Percentiles rank a stretch among this genome's conserved stretches.
Conservation (phyloP, 768 basidiomycete species). For the Gelatoporia subvermispora region DNA sequence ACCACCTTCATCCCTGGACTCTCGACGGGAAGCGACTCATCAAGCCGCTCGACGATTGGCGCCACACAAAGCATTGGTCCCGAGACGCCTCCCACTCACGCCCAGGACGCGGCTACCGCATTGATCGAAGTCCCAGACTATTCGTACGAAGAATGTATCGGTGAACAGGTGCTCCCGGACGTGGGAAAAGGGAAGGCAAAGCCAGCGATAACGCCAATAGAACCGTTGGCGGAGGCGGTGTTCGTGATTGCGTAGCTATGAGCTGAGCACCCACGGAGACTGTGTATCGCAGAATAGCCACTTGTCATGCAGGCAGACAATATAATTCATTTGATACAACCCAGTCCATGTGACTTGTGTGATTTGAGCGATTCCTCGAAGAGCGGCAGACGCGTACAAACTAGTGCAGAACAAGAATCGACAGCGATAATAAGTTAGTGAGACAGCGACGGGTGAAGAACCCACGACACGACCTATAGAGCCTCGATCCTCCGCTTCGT, state of each 20-base stretch:
- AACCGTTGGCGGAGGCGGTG: too few relatives aligned
- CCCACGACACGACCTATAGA: neutral
- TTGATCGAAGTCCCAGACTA: conserved; percentile 9
- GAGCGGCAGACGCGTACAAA: too few relatives aligned
- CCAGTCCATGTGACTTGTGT: too few relatives aligned
- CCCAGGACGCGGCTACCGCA: conserved; percentile 5
- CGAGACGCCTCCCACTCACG: conserved; percentile 13
- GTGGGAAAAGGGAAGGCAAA: neutral
- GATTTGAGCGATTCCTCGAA: too few relatives aligned
- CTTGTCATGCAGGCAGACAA: too few relatives aligned
- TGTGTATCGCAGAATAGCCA: too few relatives aligned
- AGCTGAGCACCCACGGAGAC: too few relatives aligned
- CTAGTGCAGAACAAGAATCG: neutral
- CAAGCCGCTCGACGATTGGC: neutral
- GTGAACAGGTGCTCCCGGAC: neutral
- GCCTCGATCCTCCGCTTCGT: conserved; percentile 30
- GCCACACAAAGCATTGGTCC: conserved; percentile 12
- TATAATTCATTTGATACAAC: too few relatives aligned
- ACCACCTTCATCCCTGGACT: too few relatives aligned
- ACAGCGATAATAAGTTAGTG: neutral
- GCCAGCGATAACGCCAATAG: too few relatives aligned
- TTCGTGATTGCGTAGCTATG: too few relatives aligned
- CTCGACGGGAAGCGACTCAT: too few relatives aligned
- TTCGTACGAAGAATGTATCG: neutral
- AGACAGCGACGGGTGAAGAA: neutral